phyloP scores from a whole-genome alignment of 2,329 filamentous ascomycete genomes.

The Arthroderma sp. region DNA sequence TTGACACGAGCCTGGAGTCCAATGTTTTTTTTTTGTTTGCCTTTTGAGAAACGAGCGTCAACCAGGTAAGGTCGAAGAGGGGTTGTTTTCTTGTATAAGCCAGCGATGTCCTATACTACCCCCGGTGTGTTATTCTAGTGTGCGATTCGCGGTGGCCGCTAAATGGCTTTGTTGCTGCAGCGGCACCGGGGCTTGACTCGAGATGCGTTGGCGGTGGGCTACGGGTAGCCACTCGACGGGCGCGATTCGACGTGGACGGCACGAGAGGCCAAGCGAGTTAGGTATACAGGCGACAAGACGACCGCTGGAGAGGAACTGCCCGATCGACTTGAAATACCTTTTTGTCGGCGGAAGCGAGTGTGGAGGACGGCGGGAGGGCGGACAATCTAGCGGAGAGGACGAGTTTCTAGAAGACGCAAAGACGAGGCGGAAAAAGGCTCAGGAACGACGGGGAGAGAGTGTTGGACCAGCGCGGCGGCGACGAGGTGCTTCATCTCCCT shows the following conservation, averaged over 20 bases:
- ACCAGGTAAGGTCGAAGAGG: background rate
- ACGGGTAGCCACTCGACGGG: background rate
- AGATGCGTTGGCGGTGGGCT: conserved; percentile 3
- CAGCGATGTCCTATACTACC: background rate
- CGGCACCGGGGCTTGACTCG: background rate
- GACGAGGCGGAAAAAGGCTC: background rate
- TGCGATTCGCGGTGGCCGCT: background rate
- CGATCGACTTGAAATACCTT: background rate
- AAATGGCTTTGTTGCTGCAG: background rate
- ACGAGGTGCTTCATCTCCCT: background rate
- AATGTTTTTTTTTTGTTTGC: background rate
- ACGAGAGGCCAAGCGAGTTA: background rate
- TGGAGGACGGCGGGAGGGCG: background rate
- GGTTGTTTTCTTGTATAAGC: background rate
- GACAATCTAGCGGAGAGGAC: background rate
- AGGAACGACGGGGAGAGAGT: background rate
- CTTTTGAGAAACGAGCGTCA: background rate
- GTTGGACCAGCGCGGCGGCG: background rate
- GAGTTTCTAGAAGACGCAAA: background rate
- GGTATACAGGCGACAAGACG: background rate
- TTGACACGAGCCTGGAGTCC: too few relatives aligned
- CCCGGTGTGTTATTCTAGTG: background rate
- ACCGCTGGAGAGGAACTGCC: background rate
- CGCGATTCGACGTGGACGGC: conserved; percentile 1
- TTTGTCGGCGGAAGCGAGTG: background rate